Percentiles rank a stretch among this genome's conserved stretches.
phyloP scores from a whole-genome alignment of 2,329 filamentous ascomycete genomes.

The Aspergillus pseudoterreus region DNA sequence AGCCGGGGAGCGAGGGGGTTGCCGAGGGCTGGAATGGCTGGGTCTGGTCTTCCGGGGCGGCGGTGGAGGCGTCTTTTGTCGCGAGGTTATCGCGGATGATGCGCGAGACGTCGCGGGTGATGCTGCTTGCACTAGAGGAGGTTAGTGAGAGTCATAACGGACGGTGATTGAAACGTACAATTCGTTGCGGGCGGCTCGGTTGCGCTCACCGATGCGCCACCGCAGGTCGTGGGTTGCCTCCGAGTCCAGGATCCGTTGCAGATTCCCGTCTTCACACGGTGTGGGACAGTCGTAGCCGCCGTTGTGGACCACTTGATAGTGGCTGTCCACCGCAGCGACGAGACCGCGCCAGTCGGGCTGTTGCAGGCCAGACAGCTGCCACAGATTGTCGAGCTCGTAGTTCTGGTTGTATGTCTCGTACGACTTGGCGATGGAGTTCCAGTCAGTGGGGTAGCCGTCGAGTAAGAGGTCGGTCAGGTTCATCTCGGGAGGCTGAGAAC shows the following conservation, averaged over 20 bases:
- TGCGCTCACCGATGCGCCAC: conserved; percentile 34
- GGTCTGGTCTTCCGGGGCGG: conserved; percentile 11
- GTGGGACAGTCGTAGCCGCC: conserved; percentile 30
- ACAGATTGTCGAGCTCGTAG: conserved; percentile 39
- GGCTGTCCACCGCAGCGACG: conserved; percentile 43
- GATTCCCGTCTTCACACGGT: conserved; percentile 32
- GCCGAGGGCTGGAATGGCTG: conserved; percentile 18
- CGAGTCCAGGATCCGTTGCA: conserved; percentile 35
- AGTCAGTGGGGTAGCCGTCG: conserved; percentile 38
- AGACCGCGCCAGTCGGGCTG: conserved; percentile 41
- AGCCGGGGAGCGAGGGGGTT: conserved; percentile 14
- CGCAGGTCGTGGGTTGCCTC: conserved; percentile 26
- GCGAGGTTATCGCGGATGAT: conserved; percentile 39
- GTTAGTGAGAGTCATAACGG: conserved; percentile 16
- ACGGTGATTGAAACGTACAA: conserved; percentile 31
- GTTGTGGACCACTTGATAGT: conserved; percentile 39
- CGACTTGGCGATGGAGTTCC: conserved; percentile 31
- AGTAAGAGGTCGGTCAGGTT: conserved; percentile 34
- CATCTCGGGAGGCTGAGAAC: conserved; percentile 22
- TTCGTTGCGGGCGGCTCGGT: conserved; percentile 33
- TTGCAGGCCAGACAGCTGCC: conserved; percentile 39
- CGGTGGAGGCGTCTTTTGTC: conserved; percentile 17
- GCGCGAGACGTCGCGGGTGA: conserved; percentile 39
- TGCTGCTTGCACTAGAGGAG: conserved; percentile 36
- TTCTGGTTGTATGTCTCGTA: conserved; percentile 40